phyloP scores from a whole-genome alignment of 1,139 yeast species.

The Taphrina wiesneri region DNA sequence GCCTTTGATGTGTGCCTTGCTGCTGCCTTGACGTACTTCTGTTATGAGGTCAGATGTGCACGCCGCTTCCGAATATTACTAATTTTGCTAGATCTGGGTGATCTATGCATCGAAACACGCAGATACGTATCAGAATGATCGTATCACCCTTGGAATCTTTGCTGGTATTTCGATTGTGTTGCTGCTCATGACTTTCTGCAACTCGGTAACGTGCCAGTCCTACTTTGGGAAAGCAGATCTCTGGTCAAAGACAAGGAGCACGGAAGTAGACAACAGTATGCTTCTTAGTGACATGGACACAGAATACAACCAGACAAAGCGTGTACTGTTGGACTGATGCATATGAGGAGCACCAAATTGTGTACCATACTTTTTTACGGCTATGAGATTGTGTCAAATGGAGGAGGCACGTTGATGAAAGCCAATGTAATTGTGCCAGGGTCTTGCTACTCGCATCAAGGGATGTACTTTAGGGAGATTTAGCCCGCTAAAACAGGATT shows the following conservation, averaged over 20 bases:
- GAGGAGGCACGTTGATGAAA: too few species aligned
- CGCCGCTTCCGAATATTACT: too few species aligned
- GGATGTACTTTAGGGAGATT: neutral
- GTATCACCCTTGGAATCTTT: constrained; percentile 54
- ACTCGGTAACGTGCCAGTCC: constrained; percentile 48
- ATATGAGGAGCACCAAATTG: too few species aligned
- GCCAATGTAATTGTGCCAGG: too few species aligned
- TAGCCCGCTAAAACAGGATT: neutral
- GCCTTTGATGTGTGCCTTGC: constrained; percentile 40
- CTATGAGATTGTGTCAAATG: too few species aligned
- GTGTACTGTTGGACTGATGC: constrained; percentile 7
- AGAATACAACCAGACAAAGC: constrained; percentile 2
- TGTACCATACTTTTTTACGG: too few species aligned
- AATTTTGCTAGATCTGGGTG: constrained; percentile 46
- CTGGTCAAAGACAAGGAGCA: neutral
- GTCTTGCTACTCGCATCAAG: too few species aligned
- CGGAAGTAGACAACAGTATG: neutral
- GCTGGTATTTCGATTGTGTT: constrained; percentile 52
- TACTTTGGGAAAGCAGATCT: constrained; percentile 49
- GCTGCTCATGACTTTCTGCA: constrained; percentile 48
- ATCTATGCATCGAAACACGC: constrained; percentile 54
- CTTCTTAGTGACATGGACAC: constrained; percentile 12
- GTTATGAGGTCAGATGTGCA: constrained; percentile 50
- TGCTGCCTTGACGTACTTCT: constrained; percentile 55
- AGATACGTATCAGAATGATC: constrained; percentile 52